phyloP scores from a whole-genome alignment of 2,329 filamentous ascomycete genomes.

The Monilinia polystroma region DNA sequence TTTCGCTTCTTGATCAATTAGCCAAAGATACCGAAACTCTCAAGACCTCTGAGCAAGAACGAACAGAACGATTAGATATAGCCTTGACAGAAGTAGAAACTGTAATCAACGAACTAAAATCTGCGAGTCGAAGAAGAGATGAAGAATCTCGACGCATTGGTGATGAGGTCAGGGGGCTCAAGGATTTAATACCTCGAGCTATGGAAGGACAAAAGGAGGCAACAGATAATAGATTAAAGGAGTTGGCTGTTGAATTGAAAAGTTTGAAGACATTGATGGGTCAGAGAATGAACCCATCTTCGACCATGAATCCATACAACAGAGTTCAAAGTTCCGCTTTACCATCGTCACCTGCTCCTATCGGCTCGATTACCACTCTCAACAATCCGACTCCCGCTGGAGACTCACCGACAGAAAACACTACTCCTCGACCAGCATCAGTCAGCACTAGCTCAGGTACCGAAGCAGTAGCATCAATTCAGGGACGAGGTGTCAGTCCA shows the following conservation, averaged over 20 bases:
- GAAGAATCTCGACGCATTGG: constrained; percentile 84
- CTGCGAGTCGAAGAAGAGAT: constrained; percentile 75
- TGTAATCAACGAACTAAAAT: constrained; percentile 78
- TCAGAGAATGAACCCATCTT: constrained; percentile 54
- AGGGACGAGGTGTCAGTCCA: constrained; percentile 46
- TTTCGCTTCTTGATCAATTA: constrained; percentile 86
- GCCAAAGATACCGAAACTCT: constrained; percentile 84
- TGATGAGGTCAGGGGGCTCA: constrained; percentile 79
- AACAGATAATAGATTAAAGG: constrained; percentile 76
- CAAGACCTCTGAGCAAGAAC: constrained; percentile 80
- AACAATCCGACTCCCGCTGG: constrained; percentile 26
- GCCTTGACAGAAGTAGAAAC: constrained; percentile 81
- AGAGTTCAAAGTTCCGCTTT: constrained; percentile 29
- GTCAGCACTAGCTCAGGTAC: constrained; percentile 40
- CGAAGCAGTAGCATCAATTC: constrained; percentile 40
- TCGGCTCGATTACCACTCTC: constrained; percentile 21
- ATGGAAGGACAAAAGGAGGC: constrained; percentile 83
- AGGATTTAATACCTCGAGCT: constrained; percentile 83
- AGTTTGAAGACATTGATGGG: constrained; percentile 86
- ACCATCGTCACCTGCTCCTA: constrained; percentile 16
- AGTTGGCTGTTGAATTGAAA: constrained; percentile 83
- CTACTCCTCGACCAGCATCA: constrained; percentile 37
- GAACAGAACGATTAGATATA: constrained; percentile 78
- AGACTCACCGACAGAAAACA: constrained; percentile 28
- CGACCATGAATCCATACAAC: constrained; percentile 36